Percentiles rank a stretch among this genome's conserved stretches.
phyloP scores from a whole-genome alignment of 768 basidiomycete species.

The Leccinum truebloodii region DNA sequence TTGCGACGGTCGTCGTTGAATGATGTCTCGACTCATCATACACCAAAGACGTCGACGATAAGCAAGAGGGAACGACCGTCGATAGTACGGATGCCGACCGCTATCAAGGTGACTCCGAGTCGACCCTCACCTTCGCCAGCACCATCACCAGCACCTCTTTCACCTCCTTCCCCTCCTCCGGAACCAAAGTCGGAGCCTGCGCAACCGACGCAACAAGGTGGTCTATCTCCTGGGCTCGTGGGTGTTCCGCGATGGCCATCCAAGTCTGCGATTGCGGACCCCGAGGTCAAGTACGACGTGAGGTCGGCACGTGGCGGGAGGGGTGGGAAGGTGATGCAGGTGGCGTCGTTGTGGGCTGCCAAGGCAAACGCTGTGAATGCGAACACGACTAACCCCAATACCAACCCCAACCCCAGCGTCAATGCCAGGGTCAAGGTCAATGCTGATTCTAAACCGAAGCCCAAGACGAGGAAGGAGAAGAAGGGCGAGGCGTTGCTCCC shows the following conservation, averaged over 20 bases:
- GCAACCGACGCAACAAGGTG: conserved; percentile 12
- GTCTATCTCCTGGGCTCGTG: conserved; percentile 9
- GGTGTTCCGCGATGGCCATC: conserved; percentile 34
- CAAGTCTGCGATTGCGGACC: conserved; percentile 36
- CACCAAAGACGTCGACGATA: neutral
- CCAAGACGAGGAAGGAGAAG: conserved; percentile 1
- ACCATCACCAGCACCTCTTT: neutral
- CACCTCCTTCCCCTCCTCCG: conserved; percentile 3
- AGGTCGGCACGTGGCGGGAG: conserved; percentile 76
- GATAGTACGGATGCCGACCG: conserved; percentile 17
- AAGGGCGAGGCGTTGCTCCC: conserved; percentile 7
- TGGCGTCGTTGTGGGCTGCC: conserved; percentile 73
- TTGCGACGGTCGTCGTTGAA: conserved; percentile 25
- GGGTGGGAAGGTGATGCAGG: conserved; percentile 73
- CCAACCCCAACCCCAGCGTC: neutral
- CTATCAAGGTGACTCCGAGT: conserved; percentile 9
- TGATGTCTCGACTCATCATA: conserved; percentile 14
- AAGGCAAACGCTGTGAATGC: conserved; percentile 32
- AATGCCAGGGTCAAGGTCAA: neutral
- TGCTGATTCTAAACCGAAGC: neutral
- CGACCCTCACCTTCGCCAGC: neutral
- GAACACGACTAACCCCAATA: neutral
- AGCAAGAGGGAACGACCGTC: neutral
- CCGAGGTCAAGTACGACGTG: conserved; percentile 67
- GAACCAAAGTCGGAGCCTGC: conserved; percentile 14